Base-by-base conservation (phyloP, 768 basidiomycete species). In the Suillus subluteus region DNA sequence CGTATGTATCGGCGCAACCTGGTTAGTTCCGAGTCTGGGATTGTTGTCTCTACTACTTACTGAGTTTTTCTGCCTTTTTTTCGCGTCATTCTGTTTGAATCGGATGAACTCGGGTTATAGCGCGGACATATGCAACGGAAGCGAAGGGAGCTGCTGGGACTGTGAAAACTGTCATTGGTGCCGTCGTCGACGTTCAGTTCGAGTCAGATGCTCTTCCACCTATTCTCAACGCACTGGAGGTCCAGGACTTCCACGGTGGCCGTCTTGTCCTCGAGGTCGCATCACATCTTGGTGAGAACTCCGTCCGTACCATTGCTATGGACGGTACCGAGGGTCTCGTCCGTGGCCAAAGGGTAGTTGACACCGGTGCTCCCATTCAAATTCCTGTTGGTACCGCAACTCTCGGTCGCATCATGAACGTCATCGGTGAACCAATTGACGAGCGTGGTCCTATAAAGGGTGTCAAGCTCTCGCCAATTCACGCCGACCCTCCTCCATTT, bases 311-410 rank as follows among this genome's bases (percentile, higher is more conserved):
- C 81, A 99, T 99, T 88, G 98, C 98, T 75, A 99, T 99, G 98
- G 98, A 98, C 78, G 96, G 98, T 90, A 99, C 98, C 65, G 98
- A 98, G 82, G 98, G 98, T 93, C 94, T 99, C 76, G 96, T 99
- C 71, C 96, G 98, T 82, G 98, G 98, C 58, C 93, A 96, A 80
- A 96, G 90, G 84, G 98, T 99, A 76, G 76, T 98, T 75, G 98
- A 99, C 82, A 98, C 97, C 52, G 98, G 98, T 78, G 84, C 91
- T 61, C 98, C 98, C 81, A 99, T 99, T 82, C 86, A 87, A 82
- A 94, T 99, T 69, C 98, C 98, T 72, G 98, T 99, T 76, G 98
- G 98, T 70, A 88, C 87, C 67, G 94, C 87, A 66, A 96, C 94
- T 65, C 91, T 99, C 66, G 98, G 98, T 59, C 95, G 98, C 77